Evolutionary conservation across 2,329 filamentous ascomycete genomes (phyloP), one percentile per base, ranked within the genome.

Genomic region (Fusarium luffae): DNA sequence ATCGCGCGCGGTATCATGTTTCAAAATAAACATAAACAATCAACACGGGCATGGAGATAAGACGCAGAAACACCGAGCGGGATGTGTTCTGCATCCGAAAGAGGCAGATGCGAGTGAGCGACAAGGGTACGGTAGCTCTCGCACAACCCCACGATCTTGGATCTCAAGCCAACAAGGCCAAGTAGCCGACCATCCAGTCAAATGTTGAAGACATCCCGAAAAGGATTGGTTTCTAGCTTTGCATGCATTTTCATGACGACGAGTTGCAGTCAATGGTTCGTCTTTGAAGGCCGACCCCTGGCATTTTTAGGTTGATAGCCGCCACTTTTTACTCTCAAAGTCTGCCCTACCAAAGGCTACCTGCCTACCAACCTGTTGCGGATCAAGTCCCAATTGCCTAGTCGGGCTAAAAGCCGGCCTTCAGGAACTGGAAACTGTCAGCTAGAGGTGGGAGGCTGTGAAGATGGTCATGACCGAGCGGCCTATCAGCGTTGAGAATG

Each of bases 401-500:
- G 48, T 69, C 47, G 18, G 66, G 68, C 40, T 60, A 59, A 67
- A 27, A n/a, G 48, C 9, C 4, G 52, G 52, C 37, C 32, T 63
- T 37, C 64, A 64, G 63, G 49, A 60, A 67, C 52, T 59, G 48
- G 57, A 44, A 63, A 66, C 52, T 58, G 46, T 63, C 71, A 74
- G 70, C 70, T 71, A 57, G 54, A 74, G 60, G 41, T 52, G 56
- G 63, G 65, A 70, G 71, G 71, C 66, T 70, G 65, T 74, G 66
- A 73, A 42, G 48, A 66, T 70, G 71, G 68, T 30, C 54, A 59
- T 64, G 25, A 16, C 68, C 57, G 59, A 73, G 56, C 50, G 52
- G n/a, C 73, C 73, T 72, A 75, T 75, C 70, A 73, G 63, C 51
- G 57, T 25, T n/a, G 47, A 63, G 61, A 64, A 55, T 69, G 59